phyloP scores from a whole-genome alignment of 176 grass and related monocot genomes.

The Avena insularis region DNA sequence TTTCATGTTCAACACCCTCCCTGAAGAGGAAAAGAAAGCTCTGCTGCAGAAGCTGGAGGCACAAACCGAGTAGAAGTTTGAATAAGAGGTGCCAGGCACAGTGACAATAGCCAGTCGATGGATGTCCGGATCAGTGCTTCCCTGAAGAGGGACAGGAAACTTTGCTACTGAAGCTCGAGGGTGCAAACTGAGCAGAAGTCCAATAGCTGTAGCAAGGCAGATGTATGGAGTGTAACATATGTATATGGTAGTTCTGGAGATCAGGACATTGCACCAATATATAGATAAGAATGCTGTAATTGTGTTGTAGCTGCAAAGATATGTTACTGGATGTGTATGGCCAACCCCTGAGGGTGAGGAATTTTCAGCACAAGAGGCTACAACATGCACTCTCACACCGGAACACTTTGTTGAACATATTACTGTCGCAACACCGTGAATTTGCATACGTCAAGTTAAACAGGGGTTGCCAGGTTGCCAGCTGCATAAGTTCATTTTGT shows the following conservation, averaged over 20 bases:
- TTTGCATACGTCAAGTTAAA: not conserved
- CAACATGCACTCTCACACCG: not conserved
- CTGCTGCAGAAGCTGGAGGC: constrained; percentile 68
- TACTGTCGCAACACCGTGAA: not conserved
- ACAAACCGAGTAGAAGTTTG: constrained; percentile 46
- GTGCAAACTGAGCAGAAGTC: not conserved
- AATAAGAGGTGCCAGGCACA: constrained; percentile 23
- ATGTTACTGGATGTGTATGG: too few species aligned
- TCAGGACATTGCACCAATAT: too few species aligned
- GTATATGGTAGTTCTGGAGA: not conserved
- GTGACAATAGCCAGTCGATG: not conserved
- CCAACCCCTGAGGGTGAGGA: too few species aligned
- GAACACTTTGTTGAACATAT: not conserved
- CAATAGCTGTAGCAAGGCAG: not conserved
- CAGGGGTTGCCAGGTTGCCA: not conserved
- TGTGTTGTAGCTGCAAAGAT: not conserved
- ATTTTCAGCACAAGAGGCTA: not conserved
- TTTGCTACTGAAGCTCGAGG: constrained; percentile 48
- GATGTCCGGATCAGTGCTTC: not conserved
- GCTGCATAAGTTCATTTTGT: not conserved
- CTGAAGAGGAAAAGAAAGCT: constrained; percentile 84
- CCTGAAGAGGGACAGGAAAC: too few species aligned
- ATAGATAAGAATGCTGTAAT: not conserved
- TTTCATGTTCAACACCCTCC: constrained; percentile 90
- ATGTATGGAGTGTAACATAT: not conserved